Conservation (phyloP, 225 moss, liverwort and hornwort species). For the Neckera pumila region DNA sequence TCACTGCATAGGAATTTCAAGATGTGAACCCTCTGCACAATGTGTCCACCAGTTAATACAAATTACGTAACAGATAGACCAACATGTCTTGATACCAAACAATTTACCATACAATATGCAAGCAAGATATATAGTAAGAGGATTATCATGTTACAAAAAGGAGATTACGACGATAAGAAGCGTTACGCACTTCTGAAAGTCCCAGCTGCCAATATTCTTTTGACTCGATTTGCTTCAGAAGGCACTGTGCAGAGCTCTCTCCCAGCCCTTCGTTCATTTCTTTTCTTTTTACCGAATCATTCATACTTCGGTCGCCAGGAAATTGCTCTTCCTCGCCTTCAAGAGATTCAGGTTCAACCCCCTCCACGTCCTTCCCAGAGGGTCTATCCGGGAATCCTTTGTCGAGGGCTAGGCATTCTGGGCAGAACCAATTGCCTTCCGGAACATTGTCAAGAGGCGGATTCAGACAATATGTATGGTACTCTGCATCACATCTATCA, state of each 20-base stretch:
- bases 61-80: background rate
- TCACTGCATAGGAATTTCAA: constrained; percentile 81
- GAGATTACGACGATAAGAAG: background rate
- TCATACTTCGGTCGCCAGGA: constrained; percentile 11
- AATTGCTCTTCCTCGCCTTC: constrained; percentile 58
- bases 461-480: constrained; percentile 89
- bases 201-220: constrained; percentile 89
- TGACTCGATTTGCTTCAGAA: constrained; percentile 56
- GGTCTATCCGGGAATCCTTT: constrained; percentile 69
- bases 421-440: constrained; percentile 97
- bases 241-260: constrained; percentile 26
- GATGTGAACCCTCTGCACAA: constrained; percentile 62
- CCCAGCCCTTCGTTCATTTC: constrained; percentile 19
- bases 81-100: background rate
- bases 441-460: constrained; percentile 91
- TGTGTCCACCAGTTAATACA: background rate
- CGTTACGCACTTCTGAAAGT: constrained; percentile 54
- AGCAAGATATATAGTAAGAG: background rate
- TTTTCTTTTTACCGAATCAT: constrained; percentile 6
- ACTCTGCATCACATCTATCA: constrained; percentile 96
- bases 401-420: constrained; percentile 84
- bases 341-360: constrained; percentile 26
- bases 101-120: background rate
- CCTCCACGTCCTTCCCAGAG: constrained; percentile 33
- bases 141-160: background rate